Percentiles rank a stretch among this genome's conserved stretches.
These are phyloP conservation scores for Gracilaria domingensis DNA, from an alignment of 23 red algal species.

Conservation along the genomic window DNA sequence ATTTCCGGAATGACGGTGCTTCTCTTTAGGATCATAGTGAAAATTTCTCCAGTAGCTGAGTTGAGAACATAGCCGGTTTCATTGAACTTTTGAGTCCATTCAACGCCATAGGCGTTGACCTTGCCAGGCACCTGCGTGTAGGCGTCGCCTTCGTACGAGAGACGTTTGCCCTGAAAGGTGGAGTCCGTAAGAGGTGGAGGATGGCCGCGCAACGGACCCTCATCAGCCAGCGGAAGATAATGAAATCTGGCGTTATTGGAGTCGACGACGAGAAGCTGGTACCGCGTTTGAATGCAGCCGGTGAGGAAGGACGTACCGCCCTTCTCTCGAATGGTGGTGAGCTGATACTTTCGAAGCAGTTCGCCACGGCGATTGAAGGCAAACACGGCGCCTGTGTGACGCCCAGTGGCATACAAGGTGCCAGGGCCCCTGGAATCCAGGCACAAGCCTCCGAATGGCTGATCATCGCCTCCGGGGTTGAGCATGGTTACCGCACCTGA, in stretches of 20 bases:
- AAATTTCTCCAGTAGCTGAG: slow-evolving; percentile 58
- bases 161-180: slow-evolving; percentile 27
- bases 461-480: slow-evolving; percentile 69
- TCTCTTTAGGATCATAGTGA: slow-evolving; percentile 19
- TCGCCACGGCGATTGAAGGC: slow-evolving; percentile 66
- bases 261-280: slow-evolving; percentile 61
- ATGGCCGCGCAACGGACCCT: slow-evolving; percentile 32
- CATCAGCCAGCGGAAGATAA: slow-evolving; percentile 50
- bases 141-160: slow-evolving; percentile 31
- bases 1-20: slow-evolving; percentile 16
- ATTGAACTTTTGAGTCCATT: slow-evolving; percentile 71
- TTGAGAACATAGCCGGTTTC: slow-evolving; percentile 53
- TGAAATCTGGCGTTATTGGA: slow-evolving; percentile 37
- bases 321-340: not conserved
- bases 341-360: slow-evolving; percentile 31
- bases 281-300: slow-evolving; percentile 61
- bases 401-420: slow-evolving; percentile 67
- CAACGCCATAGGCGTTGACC: slow-evolving; percentile 53
- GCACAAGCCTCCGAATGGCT: slow-evolving; percentile 65
- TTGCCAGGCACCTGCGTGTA: not conserved
- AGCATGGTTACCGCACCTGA: slow-evolving; percentile 18
- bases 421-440: slow-evolving; percentile 44
- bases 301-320: slow-evolving; percentile 22
- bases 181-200: slow-evolving; percentile 12
- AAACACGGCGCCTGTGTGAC: slow-evolving; percentile 52